These are phyloP conservation scores for Rhynchosporium agropyri DNA, from an alignment of 2,329 filamentous ascomycete species.

Conservation along the genomic window DNA sequence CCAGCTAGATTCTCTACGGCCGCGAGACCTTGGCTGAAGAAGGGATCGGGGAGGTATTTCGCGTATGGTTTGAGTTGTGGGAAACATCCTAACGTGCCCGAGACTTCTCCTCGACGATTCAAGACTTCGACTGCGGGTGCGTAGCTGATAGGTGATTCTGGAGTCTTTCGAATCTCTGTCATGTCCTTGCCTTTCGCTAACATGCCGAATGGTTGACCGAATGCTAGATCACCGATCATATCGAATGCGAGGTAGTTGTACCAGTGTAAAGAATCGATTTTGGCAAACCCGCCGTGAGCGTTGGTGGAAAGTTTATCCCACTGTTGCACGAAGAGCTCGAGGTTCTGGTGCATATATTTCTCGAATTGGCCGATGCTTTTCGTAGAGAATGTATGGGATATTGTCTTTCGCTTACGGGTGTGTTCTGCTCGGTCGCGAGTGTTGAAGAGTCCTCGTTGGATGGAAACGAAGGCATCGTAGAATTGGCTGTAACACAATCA, in stretches of 20 bases:
- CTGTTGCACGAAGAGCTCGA: conserved; percentile 71
- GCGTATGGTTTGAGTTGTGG: conserved; percentile 79
- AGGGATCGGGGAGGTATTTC: conserved; percentile 77
- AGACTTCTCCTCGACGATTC: conserved; percentile 86
- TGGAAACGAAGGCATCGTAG: conserved; percentile 90
- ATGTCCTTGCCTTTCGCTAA: conserved; percentile 74
- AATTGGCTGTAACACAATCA: conserved; percentile 49
- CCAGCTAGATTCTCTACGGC: conserved; percentile 82
- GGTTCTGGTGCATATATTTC: conserved; percentile 81
- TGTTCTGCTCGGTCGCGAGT: conserved; percentile 82
- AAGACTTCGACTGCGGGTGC: conserved; percentile 84
- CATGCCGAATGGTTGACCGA: conserved; percentile 83
- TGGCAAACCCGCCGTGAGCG: conserved; percentile 52
- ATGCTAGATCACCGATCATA: conserved; percentile 61
- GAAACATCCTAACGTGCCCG: conserved; percentile 73
- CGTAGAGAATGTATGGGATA: conserved; percentile 83
- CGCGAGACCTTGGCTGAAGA: conserved; percentile 73
- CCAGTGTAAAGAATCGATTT: conserved; percentile 77
- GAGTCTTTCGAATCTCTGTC: conserved; percentile 69
- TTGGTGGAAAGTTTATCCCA: conserved; percentile 67
- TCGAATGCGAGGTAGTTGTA: conserved; percentile 68
- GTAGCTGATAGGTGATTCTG: conserved; percentile 64
- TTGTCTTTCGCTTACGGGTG: conserved; percentile 84
- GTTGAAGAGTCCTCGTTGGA: conserved; percentile 85
- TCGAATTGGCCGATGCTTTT: conserved; percentile 85